A percentile compares a stretch with the other conserved stretches of the same genome.
phyloP scores from a whole-genome alignment of 148 eudicot genomes.

The Vaccinium corymbosum region DNA sequence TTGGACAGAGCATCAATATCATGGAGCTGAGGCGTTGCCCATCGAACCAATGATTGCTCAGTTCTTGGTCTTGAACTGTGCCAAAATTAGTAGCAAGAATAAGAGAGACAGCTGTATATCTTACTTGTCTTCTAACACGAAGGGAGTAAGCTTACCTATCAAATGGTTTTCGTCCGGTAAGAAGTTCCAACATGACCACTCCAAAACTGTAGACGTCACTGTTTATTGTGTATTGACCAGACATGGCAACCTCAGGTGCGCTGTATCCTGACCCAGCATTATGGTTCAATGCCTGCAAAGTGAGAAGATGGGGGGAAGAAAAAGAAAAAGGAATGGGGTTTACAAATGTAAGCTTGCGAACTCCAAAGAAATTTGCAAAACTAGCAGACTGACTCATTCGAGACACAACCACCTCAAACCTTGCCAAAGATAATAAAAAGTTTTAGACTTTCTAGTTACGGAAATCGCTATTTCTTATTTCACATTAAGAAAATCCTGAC shows the following conservation, averaged over 20 bases:
- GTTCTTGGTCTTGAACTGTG: conserved; percentile 65
- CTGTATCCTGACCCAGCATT: conserved; percentile 56
- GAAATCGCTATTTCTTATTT: not conserved
- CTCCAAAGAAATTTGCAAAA: not conserved
- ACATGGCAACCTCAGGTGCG: conserved; percentile 96
- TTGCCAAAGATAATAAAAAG: not conserved
- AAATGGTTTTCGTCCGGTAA: conserved; percentile 83
- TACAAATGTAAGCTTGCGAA: not conserved
- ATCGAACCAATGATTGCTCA: conserved; percentile 81
- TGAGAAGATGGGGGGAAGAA: not conserved
- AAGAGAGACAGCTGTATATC: not conserved
- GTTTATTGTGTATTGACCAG: conserved; percentile 84
- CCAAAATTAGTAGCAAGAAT: conserved; percentile 12
- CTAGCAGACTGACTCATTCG: not conserved
- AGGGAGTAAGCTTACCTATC: conserved; percentile 52
- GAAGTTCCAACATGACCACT: conserved; percentile 93
- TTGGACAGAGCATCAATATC: conserved; percentile 83
- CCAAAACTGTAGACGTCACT: conserved; percentile 97
- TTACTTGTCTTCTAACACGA: not conserved
- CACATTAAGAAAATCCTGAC: not conserved
- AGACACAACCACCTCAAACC: not conserved
- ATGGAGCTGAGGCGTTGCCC: conserved; percentile 99
- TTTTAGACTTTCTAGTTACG: not conserved
- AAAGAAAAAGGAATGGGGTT: not conserved
- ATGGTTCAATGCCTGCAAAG: conserved; percentile 54